phyloP scores from a whole-genome alignment of 116 monocot species.

The Posidonia oceanica region DNA sequence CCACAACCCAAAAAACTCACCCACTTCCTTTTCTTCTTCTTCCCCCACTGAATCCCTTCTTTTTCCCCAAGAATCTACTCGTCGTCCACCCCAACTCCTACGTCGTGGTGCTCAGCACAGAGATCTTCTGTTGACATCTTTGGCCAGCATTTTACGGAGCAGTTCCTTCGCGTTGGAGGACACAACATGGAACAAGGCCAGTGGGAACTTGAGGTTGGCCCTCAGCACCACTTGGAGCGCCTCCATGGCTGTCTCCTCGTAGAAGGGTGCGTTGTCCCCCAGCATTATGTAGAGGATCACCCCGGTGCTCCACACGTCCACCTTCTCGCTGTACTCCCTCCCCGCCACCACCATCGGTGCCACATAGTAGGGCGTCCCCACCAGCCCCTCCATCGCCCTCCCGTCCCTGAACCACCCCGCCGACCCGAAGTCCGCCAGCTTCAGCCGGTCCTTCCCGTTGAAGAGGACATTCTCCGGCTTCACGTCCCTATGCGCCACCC shows the following conservation, averaged over 20 bases:
- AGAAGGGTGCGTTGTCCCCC: slow-evolving; percentile 52
- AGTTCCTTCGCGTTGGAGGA: slow-evolving; percentile 71
- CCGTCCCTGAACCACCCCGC: slow-evolving; percentile 53
- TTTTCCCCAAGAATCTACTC: too few species aligned
- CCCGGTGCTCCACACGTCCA: slow-evolving; percentile 84
- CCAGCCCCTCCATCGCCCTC: too few species aligned
- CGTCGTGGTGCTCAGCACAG: slow-evolving; percentile 78
- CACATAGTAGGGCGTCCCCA: too few species aligned
- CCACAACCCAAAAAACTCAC: too few species aligned
- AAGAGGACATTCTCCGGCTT: slow-evolving; percentile 90
- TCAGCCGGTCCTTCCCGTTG: slow-evolving; percentile 23
- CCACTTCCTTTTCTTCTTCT: too few species aligned
- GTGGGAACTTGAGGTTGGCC: slow-evolving; percentile 61
- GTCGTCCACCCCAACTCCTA: too few species aligned
- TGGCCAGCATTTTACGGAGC: slow-evolving; percentile 65
- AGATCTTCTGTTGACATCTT: slow-evolving; percentile 56
- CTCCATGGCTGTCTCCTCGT: slow-evolving; percentile 60
- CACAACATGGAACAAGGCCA: slow-evolving; percentile 31
- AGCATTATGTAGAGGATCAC: slow-evolving; percentile 83
- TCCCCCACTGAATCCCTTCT: too few species aligned
- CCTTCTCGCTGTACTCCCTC: slow-evolving; percentile 76
- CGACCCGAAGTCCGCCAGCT: slow-evolving; percentile 81
- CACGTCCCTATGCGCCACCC: slow-evolving; percentile 80
- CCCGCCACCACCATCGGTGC: too few species aligned
- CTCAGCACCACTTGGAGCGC: slow-evolving; percentile 58